These are phyloP conservation scores for Kurtzmaniella quercitrusa DNA, from an alignment of 1,139 yeast genomes.

Conservation along the genomic window DNA sequence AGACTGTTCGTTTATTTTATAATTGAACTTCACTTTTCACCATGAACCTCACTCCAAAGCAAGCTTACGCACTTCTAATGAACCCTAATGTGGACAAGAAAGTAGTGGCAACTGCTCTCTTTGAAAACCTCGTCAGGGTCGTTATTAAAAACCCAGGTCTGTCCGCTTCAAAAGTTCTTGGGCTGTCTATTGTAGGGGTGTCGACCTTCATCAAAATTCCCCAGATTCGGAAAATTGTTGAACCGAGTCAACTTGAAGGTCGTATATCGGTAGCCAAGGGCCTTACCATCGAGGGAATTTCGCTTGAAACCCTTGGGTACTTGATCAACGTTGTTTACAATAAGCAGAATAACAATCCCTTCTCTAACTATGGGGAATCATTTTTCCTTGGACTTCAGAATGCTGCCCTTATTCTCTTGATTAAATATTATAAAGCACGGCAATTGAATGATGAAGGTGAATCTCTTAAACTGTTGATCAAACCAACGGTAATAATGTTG, in stretches of 20 bases:
- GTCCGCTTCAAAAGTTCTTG: slow-evolving; percentile 30
- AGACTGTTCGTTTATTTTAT: not conserved
- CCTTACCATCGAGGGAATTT: slow-evolving; percentile 32
- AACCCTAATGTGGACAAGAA: slow-evolving; percentile 41
- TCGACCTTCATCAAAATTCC: slow-evolving; percentile 42
- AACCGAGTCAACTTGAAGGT: slow-evolving; percentile 23
- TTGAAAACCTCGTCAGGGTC: slow-evolving; percentile 27
- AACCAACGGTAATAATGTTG: slow-evolving; percentile 25
- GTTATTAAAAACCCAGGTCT: slow-evolving; percentile 30
- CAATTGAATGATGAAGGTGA: slow-evolving; percentile 18
- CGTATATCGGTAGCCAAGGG: slow-evolving; percentile 36
- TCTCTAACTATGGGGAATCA: slow-evolving; percentile 42
- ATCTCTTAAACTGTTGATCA: slow-evolving; percentile 17
- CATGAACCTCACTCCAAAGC: slow-evolving; percentile 8
- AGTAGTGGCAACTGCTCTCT: slow-evolving; percentile 36
- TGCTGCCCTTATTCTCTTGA: slow-evolving; percentile 31
- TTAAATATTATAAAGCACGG: slow-evolving; percentile 31
- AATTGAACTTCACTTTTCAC: not conserved
- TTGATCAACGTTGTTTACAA: slow-evolving; percentile 41
- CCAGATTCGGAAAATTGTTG: slow-evolving; percentile 36
- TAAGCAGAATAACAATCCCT: slow-evolving; percentile 30
- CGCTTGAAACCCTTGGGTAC: slow-evolving; percentile 36
- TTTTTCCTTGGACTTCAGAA: slow-evolving; percentile 39
- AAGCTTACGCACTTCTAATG: slow-evolving; percentile 29
- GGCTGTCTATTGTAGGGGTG: slow-evolving; percentile 35